Evolutionary conservation across 495 filamentous ascomycete species (phyloP).

Genomic region (Xylaria sp.): DNA sequence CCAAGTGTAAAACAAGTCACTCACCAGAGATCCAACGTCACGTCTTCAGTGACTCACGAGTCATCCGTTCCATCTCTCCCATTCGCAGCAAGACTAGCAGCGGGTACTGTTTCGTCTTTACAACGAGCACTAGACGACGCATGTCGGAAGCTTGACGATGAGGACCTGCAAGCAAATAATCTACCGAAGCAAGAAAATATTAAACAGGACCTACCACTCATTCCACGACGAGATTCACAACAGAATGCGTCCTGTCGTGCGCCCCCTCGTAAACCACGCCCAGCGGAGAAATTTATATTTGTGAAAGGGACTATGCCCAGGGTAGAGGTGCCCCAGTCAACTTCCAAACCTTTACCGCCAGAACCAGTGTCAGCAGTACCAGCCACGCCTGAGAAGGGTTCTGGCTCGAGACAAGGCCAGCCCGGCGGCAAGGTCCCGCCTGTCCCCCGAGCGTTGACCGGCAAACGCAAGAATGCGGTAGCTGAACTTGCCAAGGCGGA

Average conservation of each 20-base stretch:
- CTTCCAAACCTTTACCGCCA: constrained; percentile 27
- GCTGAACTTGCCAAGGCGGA: constrained; percentile 30
- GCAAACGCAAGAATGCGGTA: constrained; percentile 30
- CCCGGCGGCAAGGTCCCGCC: constrained; percentile 19
- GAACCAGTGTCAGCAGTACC: constrained; percentile 3
- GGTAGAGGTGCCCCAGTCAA: constrained; percentile 20
- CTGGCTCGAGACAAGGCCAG: constrained; percentile 19
- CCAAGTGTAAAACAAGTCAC: neutral
- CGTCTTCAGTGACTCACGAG: constrained; percentile 29
- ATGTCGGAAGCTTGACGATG: constrained; percentile 42
- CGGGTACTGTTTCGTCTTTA: constrained; percentile 43
- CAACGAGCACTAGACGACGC: constrained; percentile 48
- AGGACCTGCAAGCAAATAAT: constrained; percentile 35
- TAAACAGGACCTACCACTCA: constrained; percentile 18
- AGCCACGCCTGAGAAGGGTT: constrained; percentile 4
- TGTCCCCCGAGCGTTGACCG: constrained; percentile 7
- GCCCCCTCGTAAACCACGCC: constrained; percentile 26
- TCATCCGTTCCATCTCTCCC: constrained; percentile 40
- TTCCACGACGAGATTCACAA: constrained; percentile 3
- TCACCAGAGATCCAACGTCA: constrained; percentile 10
- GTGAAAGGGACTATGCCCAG: constrained; percentile 35
- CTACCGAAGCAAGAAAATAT: constrained; percentile 25
- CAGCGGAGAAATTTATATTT: constrained; percentile 33
- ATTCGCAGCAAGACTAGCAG: constrained; percentile 42
- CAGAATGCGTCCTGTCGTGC: constrained; percentile 7